Conservation (phyloP, 257 asterid species). For the Scutellaria galericulata region DNA sequence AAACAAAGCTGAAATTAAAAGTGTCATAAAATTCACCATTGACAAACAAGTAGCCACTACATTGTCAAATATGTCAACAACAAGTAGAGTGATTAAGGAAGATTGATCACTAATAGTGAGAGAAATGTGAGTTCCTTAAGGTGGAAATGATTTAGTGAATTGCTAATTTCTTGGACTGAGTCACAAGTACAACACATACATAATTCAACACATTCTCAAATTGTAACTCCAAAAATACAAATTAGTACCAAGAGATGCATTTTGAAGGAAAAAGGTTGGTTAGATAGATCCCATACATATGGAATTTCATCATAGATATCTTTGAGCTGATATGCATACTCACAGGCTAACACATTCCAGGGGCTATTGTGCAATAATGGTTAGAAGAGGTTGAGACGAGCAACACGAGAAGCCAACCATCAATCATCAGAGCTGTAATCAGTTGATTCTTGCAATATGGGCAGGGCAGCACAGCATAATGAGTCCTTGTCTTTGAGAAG, state of each 20-base stretch:
- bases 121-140: no score
- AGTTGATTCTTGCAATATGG: constrained; percentile 77
- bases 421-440: constrained; percentile 91
- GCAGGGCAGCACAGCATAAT: constrained; percentile 91
- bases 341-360: neutral
- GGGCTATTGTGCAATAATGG: neutral
- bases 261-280: neutral
- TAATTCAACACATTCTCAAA: constrained; percentile 8
- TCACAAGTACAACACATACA: neutral
- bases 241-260: neutral
- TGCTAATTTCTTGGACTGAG: no score
- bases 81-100: no score
- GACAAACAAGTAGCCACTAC: no score
- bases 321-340: neutral
- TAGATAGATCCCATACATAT: neutral
- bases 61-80: neutral
- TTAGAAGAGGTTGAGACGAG: neutral
- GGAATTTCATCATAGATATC: constrained; percentile 4
- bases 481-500: constrained; percentile 83
- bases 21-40: no score
- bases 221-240: neutral
- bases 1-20: no score
- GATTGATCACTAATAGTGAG: no score
- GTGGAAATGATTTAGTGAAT: no score
- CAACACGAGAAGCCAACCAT: constrained; percentile 11